Percentiles rank a stretch among this genome's conserved stretches.
phyloP scores from a whole-genome alignment of 352 stramenopile species.

The Saprolegnia parasitica region DNA sequence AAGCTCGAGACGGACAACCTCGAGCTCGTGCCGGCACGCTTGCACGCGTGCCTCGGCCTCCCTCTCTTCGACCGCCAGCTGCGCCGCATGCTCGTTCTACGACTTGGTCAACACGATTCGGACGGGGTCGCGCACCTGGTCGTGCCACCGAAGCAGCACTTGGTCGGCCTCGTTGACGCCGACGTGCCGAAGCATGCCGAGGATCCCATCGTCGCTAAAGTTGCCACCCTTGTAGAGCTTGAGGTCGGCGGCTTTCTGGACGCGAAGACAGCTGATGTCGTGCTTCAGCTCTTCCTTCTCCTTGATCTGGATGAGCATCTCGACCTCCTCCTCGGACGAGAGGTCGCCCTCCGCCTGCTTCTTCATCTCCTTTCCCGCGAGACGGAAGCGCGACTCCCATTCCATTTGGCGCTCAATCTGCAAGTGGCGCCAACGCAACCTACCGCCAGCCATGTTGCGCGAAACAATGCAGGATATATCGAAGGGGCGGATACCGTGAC shows the following conservation, averaged over 20 bases:
- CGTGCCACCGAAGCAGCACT: slow-evolving; percentile 59
- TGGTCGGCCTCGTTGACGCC: slow-evolving; percentile 76
- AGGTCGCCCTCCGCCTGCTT: slow-evolving; percentile 29
- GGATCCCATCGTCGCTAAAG: slow-evolving; percentile 67
- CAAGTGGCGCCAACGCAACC: slow-evolving; percentile 59
- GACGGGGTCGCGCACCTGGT: slow-evolving; percentile 39
- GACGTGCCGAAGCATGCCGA: slow-evolving; percentile 65
- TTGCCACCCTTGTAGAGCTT: slow-evolving; percentile 65
- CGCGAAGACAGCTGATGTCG: slow-evolving; percentile 49
- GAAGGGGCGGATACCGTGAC: slow-evolving; percentile 35
- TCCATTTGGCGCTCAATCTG: slow-evolving; percentile 49
- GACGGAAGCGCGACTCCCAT: slow-evolving; percentile 25
- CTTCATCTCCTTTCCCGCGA: slow-evolving; percentile 27
- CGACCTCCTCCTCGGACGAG: slow-evolving; percentile 32
- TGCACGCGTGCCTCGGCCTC: slow-evolving; percentile 52
- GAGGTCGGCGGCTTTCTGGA: slow-evolving; percentile 54
- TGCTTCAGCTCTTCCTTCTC: slow-evolving; percentile 76
- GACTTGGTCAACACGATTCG: background rate
- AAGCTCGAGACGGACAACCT: slow-evolving; percentile 51
- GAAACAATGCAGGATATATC: no score
- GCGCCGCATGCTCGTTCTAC: slow-evolving; percentile 45
- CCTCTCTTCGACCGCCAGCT: slow-evolving; percentile 62
- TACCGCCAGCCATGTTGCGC: no score
- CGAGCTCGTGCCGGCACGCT: slow-evolving; percentile 56
- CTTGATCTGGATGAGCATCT: slow-evolving; percentile 55